Conservation (phyloP, 768 basidiomycete genomes). For the Agaricus blazei region DNA sequence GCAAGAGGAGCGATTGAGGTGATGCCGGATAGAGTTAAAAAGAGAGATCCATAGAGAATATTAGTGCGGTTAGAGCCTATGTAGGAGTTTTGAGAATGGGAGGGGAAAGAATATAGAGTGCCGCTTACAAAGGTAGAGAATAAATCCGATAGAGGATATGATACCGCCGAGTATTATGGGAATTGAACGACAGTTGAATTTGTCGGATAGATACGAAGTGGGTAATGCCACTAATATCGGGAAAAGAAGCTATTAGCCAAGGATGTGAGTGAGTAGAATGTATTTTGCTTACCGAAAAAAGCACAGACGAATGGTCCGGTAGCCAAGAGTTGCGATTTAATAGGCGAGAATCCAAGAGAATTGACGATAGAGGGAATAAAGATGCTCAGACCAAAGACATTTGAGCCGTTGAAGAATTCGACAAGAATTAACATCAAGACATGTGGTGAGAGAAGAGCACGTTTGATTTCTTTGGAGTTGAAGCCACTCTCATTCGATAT, state of each 20-base stretch:
- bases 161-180: conserved; percentile 22
- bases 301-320: conserved; percentile 10
- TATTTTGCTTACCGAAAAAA: conserved; percentile 7
- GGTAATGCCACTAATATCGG: conserved; percentile 1
- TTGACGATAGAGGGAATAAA: conserved; percentile 11
- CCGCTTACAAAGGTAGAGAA: conserved; percentile 31
- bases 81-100: too few relatives aligned
- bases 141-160: conserved; percentile 26
- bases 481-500: not conserved
- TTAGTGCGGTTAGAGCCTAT: conserved; percentile 3
- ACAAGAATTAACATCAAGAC: conserved; percentile 5
- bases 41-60: conserved; percentile 41
- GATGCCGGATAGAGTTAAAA: conserved; percentile 36
- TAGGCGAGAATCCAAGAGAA: conserved; percentile 8
- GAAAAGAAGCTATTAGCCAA: not conserved
- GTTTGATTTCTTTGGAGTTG: conserved; percentile 5
- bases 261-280: not conserved
- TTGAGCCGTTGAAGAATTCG: conserved; percentile 6
- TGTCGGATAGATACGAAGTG: conserved; percentile 10
- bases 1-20: conserved; percentile 36
- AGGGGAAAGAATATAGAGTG: too few relatives aligned
- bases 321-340: conserved; percentile 9
- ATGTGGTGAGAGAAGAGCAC: conserved; percentile 9
- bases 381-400: conserved; percentile 7
- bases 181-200: conserved; percentile 11